These are phyloP conservation scores for Cryphonectria japonica DNA, from an alignment of 2,329 filamentous ascomycete genomes.

Conservation along the genomic window DNA sequence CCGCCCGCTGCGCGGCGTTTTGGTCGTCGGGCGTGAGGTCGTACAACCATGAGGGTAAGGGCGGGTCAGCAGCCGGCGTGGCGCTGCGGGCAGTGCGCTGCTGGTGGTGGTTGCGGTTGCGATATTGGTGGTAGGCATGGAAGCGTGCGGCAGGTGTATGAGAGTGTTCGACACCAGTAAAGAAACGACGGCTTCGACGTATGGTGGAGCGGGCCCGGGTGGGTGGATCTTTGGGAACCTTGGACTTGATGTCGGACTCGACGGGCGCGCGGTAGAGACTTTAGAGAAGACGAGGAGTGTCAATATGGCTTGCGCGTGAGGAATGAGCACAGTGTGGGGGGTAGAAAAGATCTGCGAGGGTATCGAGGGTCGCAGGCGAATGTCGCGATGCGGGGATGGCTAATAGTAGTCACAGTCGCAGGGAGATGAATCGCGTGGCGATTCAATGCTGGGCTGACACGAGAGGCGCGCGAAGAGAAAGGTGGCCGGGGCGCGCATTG, in stretches of 20 bases:
- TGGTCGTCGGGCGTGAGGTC: slow-evolving; percentile 12
- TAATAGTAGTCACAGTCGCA: neutral
- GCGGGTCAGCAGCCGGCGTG: slow-evolving; percentile 11
- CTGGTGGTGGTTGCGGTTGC: neutral
- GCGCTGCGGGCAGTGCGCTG: slow-evolving; percentile 3
- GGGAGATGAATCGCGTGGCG: slow-evolving; percentile 10
- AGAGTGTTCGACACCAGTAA: slow-evolving; percentile 7
- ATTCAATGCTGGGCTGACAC: slow-evolving; percentile 1
- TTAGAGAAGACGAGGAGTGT: slow-evolving; percentile 28
- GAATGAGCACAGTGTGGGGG: neutral
- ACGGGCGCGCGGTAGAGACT: slow-evolving; percentile 40
- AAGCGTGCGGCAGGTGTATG: slow-evolving; percentile 16
- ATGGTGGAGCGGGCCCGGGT: slow-evolving; percentile 37
- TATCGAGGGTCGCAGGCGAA: slow-evolving; percentile 2
- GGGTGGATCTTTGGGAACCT: slow-evolving; percentile 33
- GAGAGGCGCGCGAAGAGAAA: neutral
- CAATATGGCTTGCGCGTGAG: slow-evolving; percentile 1
- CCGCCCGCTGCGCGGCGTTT: slow-evolving; percentile 11
- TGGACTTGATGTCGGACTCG: slow-evolving; percentile 38
- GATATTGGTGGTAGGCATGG: slow-evolving; percentile 8
- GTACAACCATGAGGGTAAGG: slow-evolving; percentile 21
- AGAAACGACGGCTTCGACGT: slow-evolving; percentile 30
- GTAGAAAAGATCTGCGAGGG: neutral
- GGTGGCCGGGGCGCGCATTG: neutral
- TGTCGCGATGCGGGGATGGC: slow-evolving; percentile 7